A percentile compares a stretch with the other conserved stretches of the same genome.
These are phyloP conservation scores for Apocynum venetum DNA, from an alignment of 257 asterid species.

Conservation along the genomic window DNA sequence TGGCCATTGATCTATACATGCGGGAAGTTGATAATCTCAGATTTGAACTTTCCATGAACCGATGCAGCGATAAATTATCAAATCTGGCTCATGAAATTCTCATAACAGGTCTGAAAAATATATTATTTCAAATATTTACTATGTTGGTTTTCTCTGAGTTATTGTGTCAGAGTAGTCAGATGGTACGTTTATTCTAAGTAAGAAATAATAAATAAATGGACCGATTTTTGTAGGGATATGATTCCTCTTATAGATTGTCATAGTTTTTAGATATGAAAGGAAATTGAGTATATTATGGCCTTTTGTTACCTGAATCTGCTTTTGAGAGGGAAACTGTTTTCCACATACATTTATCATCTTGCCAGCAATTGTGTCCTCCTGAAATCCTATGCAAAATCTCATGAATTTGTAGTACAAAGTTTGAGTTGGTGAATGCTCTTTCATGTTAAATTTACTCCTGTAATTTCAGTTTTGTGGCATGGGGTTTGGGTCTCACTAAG, in stretches of 20 bases:
- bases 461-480: background rate
- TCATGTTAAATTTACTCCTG: background rate
- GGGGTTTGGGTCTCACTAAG: background rate
- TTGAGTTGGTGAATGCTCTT: background rate
- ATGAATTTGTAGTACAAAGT: background rate
- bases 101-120: conserved; percentile 52
- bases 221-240: background rate
- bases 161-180: background rate
- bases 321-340: background rate
- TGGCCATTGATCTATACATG: conserved; percentile 89
- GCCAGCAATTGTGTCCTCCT: background rate
- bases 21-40: conserved; percentile 88
- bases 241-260: background rate
- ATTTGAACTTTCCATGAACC: conserved; percentile 95
- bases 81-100: conserved; percentile 70
- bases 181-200: background rate
- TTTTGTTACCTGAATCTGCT: background rate
- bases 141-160: background rate
- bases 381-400: background rate
- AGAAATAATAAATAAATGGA: background rate
- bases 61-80: conserved; percentile 58
- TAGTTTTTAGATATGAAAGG: background rate
- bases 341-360: background rate
- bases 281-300: background rate
- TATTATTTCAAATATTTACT: background rate